Evolutionary conservation across 1,139 yeast species (phyloP), one percentile per base, ranked within the genome.

Genomic region (Magnusiomyces fungicola): DNA sequence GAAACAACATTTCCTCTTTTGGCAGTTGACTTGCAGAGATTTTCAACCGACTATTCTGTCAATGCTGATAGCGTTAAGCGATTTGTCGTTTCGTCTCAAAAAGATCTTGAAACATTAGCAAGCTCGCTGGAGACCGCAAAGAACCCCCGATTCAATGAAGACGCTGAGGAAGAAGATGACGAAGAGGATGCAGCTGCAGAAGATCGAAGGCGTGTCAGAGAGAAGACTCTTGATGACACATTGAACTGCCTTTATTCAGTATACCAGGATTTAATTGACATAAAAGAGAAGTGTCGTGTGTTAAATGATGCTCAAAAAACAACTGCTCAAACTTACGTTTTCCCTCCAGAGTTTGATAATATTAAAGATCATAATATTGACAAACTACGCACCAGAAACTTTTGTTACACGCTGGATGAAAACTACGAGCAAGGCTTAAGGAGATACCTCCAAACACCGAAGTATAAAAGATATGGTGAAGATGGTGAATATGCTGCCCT

Each of bases 401-500:
- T 48, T 14, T 41, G 48, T 1, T 14, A 16, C 6, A 16, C 23
- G 2, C 37, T 47, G 18, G 39, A 27, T 5, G 24, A 30, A 3
- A 23, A 39, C 3, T 39, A 44, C 27, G 7, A 39, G 23, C 16
- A 29, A 2, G 21, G n/a, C 4, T 14, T 30, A 1, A 5, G 39
- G n/a, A 9, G 24, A 22, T 43, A 48, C 16, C 5, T 16, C 7
- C 21, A 40, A 14, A 27, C 40, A 14, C 37, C 45, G 10, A 32
- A 42, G 29, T 42, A 21, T n/a, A 25, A 43, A 43, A 43, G 43
- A 22, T 51, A 48, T 36, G 49, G 50, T 3, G 9, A 30, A 3
- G 34, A 34, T 22, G 29, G 14, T 10, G 37, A 22, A 12, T 51
- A 51, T 40, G 30, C 29, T 6, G 16, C 9, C 10, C 46, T 46